Evolutionary conservation across 345 rosid species (phyloP).

Genomic region (Geranium brycei): DNA sequence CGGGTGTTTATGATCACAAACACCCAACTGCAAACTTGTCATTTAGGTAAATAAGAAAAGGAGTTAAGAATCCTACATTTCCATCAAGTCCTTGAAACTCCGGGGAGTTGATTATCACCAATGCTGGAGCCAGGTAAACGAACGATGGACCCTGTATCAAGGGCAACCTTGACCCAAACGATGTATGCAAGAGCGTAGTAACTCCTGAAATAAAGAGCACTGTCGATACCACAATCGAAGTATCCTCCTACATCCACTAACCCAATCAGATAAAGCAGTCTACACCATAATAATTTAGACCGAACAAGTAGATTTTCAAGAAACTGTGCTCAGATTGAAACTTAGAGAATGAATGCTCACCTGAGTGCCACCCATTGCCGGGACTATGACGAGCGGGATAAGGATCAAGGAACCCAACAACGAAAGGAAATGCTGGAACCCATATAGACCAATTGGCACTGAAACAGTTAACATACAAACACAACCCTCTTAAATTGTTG

Average conservation of each 20-base stretch:
- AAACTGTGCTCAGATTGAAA: neutral
- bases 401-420: slow-evolving; percentile 81
- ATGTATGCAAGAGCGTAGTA: slow-evolving; percentile 75
- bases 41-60: neutral
- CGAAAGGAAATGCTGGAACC: slow-evolving; percentile 87
- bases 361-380: slow-evolving; percentile 92
- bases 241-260: slow-evolving; percentile 72
- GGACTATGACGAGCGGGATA: slow-evolving; percentile 86
- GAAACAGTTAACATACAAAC: slow-evolving; percentile 11
- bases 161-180: slow-evolving; percentile 89
- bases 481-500: slow-evolving; percentile 1
- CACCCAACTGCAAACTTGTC: neutral
- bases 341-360: slow-evolving; percentile 38
- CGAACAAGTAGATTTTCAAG: neutral
- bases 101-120: slow-evolving; percentile 75
- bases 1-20: slow-evolving; percentile 1
- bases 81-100: slow-evolving; percentile 83
- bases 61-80: slow-evolving; percentile 44
- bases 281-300: slow-evolving; percentile 4
- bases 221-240: slow-evolving; percentile 69
- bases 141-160: slow-evolving; percentile 90
- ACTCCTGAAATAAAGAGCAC: slow-evolving; percentile 82
- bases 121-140: slow-evolving; percentile 80
- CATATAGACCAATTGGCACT: slow-evolving; percentile 92
- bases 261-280: slow-evolving; percentile 23